Base-by-base conservation (phyloP, 2,329 filamentous ascomycete genomes). In the Ascochyta viciae-villosae region DNA sequence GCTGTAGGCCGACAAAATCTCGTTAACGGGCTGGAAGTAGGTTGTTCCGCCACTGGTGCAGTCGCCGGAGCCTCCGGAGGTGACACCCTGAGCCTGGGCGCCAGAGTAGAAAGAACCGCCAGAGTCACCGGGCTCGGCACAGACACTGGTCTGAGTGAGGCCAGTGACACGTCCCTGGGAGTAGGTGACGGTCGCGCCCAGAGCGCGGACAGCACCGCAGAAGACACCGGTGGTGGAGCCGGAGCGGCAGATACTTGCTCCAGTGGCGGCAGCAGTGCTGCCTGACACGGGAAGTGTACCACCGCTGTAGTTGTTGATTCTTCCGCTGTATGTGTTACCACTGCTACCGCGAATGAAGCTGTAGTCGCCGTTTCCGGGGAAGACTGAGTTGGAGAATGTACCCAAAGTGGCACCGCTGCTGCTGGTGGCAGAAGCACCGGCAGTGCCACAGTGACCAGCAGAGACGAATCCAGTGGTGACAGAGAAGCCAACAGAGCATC, bases 21-120 rank as follows among this genome's bases (percentile, higher is more conserved):
- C 71, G 61, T 77, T 77, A 41, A 78, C 73, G 54, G 76, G 76
- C 69, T 78, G 76, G 74, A 77, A 78, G 68, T 74, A 78, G 58
- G 76, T 78, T 0, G 50, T 67, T 33, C 76, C 76, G 52, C 76
- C 76, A 29, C 33, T 38, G n/a, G 34, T 44, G 72, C 76, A 78
- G 74, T 77, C 54, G 41, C 76, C 76, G 46, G 68, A 74, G 61
- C 76, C 76, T 66, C 76, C 76, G 1, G 76, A 78, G 61, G 75
- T 77, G 60, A 78, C 76, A 66, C 76, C 76, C 71, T 78, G 76
- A 54, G 76, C 76, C 71, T 78, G 76, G 50, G 74, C 42, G 45
- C 76, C 76, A 54, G 74, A 65, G 74, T 76, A 78, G 54, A 66
- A 77, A 31, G 76, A 74, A 55, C 76, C 76, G 50, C 76, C 76